phyloP scores from a whole-genome alignment of 331 rosid species.

The Telfairia occidentalis region DNA sequence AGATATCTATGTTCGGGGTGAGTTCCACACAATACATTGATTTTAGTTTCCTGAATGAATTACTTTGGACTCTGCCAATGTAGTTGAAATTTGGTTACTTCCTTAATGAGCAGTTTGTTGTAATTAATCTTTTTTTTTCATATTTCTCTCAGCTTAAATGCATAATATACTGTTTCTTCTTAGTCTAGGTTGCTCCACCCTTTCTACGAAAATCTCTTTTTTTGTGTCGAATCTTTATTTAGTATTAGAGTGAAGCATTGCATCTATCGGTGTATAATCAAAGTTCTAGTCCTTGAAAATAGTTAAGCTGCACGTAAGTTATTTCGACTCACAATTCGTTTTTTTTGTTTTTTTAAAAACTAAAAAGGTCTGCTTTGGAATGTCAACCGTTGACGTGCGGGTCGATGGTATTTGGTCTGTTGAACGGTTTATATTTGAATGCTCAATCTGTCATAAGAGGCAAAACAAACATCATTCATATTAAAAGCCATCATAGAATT shows the following conservation, averaged over 20 bases:
- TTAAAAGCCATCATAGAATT: not conserved
- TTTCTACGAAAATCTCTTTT: not conserved
- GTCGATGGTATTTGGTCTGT: not conserved
- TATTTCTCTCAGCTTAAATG: not conserved
- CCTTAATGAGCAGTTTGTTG: not conserved
- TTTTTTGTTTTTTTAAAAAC: not conserved
- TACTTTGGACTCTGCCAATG: not conserved
- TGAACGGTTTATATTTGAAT: not conserved
- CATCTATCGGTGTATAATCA: not conserved
- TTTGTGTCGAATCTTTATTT: not conserved
- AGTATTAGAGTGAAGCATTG: not conserved
- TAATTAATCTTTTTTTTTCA: not conserved
- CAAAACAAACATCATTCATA: not conserved
- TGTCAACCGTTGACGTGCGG: not conserved
- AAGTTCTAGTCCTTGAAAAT: not conserved
- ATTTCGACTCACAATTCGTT: too few relatives aligned
- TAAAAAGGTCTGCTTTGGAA: not conserved
- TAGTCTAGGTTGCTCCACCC: not conserved
- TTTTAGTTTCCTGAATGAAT: not conserved
- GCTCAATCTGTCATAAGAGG: not conserved
- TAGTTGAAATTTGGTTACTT: not conserved
- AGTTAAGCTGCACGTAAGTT: not conserved
- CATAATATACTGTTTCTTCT: not conserved
- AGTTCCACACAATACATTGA: not conserved
- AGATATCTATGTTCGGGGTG: slow-evolving; percentile 45